A percentile compares a stretch with the other conserved stretches of the same genome.
These are phyloP conservation scores for Firmiana major DNA, from an alignment of 345 rosid species.

Conservation along the genomic window DNA sequence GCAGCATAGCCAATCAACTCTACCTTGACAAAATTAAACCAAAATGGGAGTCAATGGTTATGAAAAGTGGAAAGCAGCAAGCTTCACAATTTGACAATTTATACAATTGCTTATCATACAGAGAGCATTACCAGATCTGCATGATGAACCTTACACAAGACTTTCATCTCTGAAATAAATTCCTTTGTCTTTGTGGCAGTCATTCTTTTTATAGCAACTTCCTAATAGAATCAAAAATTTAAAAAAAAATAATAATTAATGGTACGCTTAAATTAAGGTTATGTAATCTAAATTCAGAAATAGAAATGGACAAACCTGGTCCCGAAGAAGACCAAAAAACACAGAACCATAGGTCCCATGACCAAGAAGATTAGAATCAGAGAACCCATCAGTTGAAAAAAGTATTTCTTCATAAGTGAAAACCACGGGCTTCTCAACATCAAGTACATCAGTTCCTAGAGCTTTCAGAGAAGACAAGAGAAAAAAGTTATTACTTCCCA, in stretches of 20 bases:
- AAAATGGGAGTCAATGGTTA: too few relatives aligned
- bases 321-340: slow-evolving; percentile 64
- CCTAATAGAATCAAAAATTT: slow-evolving; percentile 47
- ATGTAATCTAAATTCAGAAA: not conserved
- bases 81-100: not conserved
- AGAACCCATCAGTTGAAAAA: too few relatives aligned
- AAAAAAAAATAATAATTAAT: not conserved
- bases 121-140: slow-evolving; percentile 72
- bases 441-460: slow-evolving; percentile 21
- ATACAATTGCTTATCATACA: slow-evolving; percentile 1
- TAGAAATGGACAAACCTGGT: slow-evolving; percentile 54
- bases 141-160: slow-evolving; percentile 94
- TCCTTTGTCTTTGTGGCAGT: slow-evolving; percentile 89
- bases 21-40: too few relatives aligned
- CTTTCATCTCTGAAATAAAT: slow-evolving; percentile 92
- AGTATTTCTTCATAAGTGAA: slow-evolving; percentile 69
- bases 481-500: not conserved
- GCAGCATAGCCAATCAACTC: slow-evolving; percentile 78
- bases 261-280: not conserved
- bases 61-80: too few relatives aligned
- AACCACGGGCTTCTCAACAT: slow-evolving; percentile 78
- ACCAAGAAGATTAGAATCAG: too few relatives aligned
- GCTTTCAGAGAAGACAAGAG: not conserved
- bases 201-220: slow-evolving; percentile 90
- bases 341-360: slow-evolving; percentile 29